Percentiles rank a stretch among this genome's conserved stretches.
phyloP scores from a whole-genome alignment of 768 basidiomycete genomes.

The Mrakia frigida region DNA sequence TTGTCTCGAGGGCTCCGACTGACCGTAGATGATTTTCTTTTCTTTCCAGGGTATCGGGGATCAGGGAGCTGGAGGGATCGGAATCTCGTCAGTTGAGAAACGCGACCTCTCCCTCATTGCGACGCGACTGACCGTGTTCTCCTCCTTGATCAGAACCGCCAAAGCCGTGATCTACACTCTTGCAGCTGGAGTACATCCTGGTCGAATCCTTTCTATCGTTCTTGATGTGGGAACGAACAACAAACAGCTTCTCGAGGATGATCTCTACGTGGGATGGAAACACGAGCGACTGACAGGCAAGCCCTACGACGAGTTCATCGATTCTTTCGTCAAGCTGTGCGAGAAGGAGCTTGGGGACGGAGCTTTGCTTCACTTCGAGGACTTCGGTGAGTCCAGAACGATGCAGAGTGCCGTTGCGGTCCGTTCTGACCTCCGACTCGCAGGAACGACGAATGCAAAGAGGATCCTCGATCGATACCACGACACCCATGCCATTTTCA shows the following conservation, averaged over 20 bases:
- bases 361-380: conserved; percentile 20
- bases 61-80: conserved; percentile 41
- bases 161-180: conserved; percentile 36
- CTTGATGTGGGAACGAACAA: conserved; percentile 75
- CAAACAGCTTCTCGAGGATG: conserved; percentile 51
- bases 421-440: background rate
- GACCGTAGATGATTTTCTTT: background rate
- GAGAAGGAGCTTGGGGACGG: conserved; percentile 1
- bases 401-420: too few relatives aligned
- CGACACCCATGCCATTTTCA: conserved; percentile 61
- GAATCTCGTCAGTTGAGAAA: conserved; percentile 38
- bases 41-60: conserved; percentile 50
- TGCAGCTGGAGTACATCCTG: conserved; percentile 36
- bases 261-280: conserved; percentile 59
- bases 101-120: background rate
- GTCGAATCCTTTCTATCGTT: conserved; percentile 43
- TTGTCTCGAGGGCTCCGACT: background rate
- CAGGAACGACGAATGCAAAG: conserved; percentile 65
- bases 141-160: conserved; percentile 35
- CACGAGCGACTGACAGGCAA: conserved; percentile 65
- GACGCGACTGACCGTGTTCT: background rate
- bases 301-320: conserved; percentile 67
- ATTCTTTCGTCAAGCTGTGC: background rate
- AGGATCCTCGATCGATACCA: conserved; percentile 60
- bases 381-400: background rate